phyloP scores from a whole-genome alignment of 2,329 filamentous ascomycete species.

The Neofusicoccum umdonicola region DNA sequence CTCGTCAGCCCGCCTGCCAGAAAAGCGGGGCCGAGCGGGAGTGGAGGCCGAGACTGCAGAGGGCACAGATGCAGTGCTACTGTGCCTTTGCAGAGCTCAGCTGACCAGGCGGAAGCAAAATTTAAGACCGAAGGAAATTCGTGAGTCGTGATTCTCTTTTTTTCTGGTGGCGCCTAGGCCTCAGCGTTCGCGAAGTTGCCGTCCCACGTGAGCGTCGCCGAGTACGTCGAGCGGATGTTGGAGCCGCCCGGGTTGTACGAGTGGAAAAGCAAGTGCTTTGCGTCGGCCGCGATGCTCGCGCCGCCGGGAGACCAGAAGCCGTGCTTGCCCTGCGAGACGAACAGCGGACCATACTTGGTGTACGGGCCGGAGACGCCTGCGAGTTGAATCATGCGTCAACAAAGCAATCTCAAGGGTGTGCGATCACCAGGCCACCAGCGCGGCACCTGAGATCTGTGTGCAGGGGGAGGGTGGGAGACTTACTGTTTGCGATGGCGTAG shows the following conservation, averaged over 20 bases:
- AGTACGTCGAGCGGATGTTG: conserved; percentile 8
- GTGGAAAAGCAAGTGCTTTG: conserved; percentile 14
- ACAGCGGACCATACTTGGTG: conserved; percentile 14
- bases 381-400: background rate
- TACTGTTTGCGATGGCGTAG: conserved; percentile 48
- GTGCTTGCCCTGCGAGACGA: conserved; percentile 9
- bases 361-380: conserved; percentile 15
- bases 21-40: conserved; percentile 1
- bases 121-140: background rate
- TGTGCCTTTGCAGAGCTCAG: background rate
- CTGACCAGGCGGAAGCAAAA: background rate
- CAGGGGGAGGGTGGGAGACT: background rate
- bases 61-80: background rate
- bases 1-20: background rate
- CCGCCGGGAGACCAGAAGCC: conserved; percentile 18
- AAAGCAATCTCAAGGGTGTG: background rate
- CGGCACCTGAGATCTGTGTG: background rate
- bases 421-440: background rate
- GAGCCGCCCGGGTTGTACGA: conserved; percentile 8
- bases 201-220: background rate
- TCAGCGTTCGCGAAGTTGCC: conserved; percentile 6
- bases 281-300: conserved; percentile 13
- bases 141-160: background rate
- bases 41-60: background rate
- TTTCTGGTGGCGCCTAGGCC: background rate